A percentile compares a stretch with the other conserved stretches of the same genome.
Conservation (phyloP, 768 basidiomycete species). For the Lactarius pseudohatsudake region DNA sequence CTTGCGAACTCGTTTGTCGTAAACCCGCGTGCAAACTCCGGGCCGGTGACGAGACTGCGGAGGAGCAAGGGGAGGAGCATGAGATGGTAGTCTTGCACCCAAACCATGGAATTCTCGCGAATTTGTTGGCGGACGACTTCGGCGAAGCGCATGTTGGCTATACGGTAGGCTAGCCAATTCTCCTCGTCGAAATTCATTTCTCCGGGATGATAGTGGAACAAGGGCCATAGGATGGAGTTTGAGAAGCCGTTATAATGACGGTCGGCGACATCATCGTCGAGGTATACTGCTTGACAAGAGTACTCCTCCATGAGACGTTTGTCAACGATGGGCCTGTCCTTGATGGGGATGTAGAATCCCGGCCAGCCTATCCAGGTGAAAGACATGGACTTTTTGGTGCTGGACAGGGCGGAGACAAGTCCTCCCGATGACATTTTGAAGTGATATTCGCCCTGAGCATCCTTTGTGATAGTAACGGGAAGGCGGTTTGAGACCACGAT, state of each 20-base stretch:
- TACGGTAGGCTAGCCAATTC: slow-evolving; percentile 97
- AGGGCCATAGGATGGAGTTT: slow-evolving; percentile 98
- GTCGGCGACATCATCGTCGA: slow-evolving; percentile 98
- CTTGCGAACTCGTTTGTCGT: slow-evolving; percentile 61
- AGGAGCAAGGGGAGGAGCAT: slow-evolving; percentile 97
- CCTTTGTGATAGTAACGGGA: slow-evolving; percentile 93
- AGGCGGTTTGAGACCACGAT: slow-evolving; percentile 96
- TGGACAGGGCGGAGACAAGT: slow-evolving; percentile 93
- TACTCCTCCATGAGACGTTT: slow-evolving; percentile 92
- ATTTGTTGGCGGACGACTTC: slow-evolving; percentile 81
- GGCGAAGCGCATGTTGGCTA: slow-evolving; percentile 94
- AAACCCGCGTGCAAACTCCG: slow-evolving; percentile 53
- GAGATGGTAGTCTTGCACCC: slow-evolving; percentile 98
- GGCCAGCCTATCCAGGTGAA: slow-evolving; percentile 99
- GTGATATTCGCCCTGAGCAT: slow-evolving; percentile 89
- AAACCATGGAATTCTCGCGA: slow-evolving; percentile 88
- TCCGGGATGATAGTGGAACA: slow-evolving; percentile 99
- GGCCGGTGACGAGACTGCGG: slow-evolving; percentile 83
- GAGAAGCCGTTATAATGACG: slow-evolving; percentile 98
- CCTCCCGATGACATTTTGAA: slow-evolving; percentile 99
- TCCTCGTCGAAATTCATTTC: slow-evolving; percentile 99
- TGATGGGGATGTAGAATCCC: slow-evolving; percentile 88
- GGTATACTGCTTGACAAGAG: slow-evolving; percentile 96
- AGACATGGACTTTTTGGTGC: slow-evolving; percentile 96
- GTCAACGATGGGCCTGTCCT: slow-evolving; percentile 90